phyloP scores from a whole-genome alignment of 768 basidiomycete species.

The Podaxis sp. region DNA sequence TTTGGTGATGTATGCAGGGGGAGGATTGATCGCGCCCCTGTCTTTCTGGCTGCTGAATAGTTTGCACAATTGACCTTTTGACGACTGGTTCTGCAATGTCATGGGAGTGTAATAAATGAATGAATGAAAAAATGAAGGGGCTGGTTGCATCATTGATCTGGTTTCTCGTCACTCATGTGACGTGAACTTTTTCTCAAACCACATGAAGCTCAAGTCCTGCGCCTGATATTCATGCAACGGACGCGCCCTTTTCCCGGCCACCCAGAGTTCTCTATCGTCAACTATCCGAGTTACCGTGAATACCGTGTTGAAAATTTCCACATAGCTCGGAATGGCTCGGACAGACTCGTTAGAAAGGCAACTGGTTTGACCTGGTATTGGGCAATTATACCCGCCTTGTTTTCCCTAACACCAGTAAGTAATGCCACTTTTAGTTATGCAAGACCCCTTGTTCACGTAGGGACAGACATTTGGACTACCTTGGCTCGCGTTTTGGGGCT shows the following conservation, averaged over 20 bases:
- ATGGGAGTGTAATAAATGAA: background rate
- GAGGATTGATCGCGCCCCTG: conserved; percentile 44
- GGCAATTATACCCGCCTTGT: conserved; percentile 10
- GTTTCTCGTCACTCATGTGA: background rate
- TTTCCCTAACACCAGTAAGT: conserved; percentile 1
- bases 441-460: background rate
- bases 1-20: conserved; percentile 53
- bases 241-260: conserved; percentile 27
- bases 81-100: background rate
- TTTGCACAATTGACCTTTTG: conserved; percentile 34
- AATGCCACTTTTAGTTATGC: background rate
- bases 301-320: conserved; percentile 57
- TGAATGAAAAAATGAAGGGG: background rate
- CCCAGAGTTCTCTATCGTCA: conserved; percentile 50
- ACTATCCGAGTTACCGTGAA: conserved; percentile 46
- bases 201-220: background rate
- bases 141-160: background rate
- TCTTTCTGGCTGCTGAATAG: conserved; percentile 59
- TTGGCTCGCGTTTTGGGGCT: background rate
- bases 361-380: conserved; percentile 23
- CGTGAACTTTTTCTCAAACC: background rate
- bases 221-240: conserved; percentile 15
- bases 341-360: conserved; percentile 33
- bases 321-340: conserved; percentile 16
- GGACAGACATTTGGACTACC: background rate